These are phyloP conservation scores for Eucalyptus polybractea DNA, from an alignment of 345 rosid species.

Conservation along the genomic window DNA sequence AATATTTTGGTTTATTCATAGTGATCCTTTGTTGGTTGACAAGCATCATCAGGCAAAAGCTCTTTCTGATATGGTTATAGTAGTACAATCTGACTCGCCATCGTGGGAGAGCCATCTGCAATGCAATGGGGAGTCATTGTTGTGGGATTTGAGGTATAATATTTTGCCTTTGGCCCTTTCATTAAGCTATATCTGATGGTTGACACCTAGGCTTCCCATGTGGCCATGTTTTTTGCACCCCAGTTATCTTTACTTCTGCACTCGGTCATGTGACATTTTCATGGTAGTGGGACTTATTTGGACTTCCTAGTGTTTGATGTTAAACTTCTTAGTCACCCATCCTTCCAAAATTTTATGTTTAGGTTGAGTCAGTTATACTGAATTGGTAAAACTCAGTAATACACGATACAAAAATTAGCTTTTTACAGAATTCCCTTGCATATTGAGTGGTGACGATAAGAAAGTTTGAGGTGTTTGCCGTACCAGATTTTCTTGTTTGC, in stretches of 20 bases:
- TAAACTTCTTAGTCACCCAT: background rate
- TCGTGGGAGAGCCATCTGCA: constrained; percentile 98
- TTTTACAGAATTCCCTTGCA: background rate
- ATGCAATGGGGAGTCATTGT: constrained; percentile 83
- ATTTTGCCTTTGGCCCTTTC: background rate
- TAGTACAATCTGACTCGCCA: constrained; percentile 84
- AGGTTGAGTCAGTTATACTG: background rate
- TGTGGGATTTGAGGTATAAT: constrained; percentile 83
- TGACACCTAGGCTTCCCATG: background rate
- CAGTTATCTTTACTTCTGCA: background rate
- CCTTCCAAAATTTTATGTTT: background rate
- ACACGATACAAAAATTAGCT: background rate
- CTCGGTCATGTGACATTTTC: background rate
- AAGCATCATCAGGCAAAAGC: constrained; percentile 95
- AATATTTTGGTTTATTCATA: constrained; percentile 87
- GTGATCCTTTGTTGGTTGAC: constrained; percentile 80
- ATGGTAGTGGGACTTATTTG: background rate
- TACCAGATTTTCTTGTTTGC: background rate
- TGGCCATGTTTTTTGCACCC: background rate
- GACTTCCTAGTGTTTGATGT: background rate
- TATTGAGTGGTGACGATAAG: background rate
- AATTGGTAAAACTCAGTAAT: background rate
- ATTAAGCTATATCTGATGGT: background rate
- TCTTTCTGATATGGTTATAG: constrained; percentile 87
- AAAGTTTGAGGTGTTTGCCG: background rate